Evolutionary conservation across 208 protist genomes (phyloP).

Genomic region (Phytomonas francai): DNA sequence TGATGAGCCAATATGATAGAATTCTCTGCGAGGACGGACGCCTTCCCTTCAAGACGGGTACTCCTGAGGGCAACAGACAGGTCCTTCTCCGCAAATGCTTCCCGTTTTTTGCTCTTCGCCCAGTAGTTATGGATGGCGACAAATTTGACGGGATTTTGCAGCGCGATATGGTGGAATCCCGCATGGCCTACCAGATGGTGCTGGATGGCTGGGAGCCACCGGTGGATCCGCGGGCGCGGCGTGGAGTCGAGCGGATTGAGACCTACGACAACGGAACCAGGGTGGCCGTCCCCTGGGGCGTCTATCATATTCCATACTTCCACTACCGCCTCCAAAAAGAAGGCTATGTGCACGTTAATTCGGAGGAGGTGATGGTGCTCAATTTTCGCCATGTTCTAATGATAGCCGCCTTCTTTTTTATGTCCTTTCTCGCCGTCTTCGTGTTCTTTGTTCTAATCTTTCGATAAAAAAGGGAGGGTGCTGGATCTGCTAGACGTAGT

Average conservation of each 20-base stretch:
- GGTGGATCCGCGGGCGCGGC: slow-evolving; percentile 71
- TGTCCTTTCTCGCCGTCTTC: slow-evolving; percentile 12
- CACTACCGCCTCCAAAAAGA: slow-evolving; percentile 56
- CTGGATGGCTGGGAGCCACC: slow-evolving; percentile 59
- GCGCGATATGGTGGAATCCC: slow-evolving; percentile 70
- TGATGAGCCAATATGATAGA: slow-evolving; percentile 44
- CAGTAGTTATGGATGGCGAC: slow-evolving; percentile 34
- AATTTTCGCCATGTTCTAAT: slow-evolving; percentile 43
- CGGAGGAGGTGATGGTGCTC: slow-evolving; percentile 60
- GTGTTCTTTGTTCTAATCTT: slow-evolving; percentile 5
- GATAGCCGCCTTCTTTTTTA: slow-evolving; percentile 27
- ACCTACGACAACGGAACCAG: slow-evolving; percentile 53
- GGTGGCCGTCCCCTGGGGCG: slow-evolving; percentile 65
- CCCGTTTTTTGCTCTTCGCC: slow-evolving; percentile 61
- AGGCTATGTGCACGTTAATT: slow-evolving; percentile 38
- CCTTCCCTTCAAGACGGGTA: slow-evolving; percentile 57
- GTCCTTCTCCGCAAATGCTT: slow-evolving; percentile 34
- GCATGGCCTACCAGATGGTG: slow-evolving; percentile 84
- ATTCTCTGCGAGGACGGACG: slow-evolving; percentile 81
- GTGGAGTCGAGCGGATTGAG: slow-evolving; percentile 67
- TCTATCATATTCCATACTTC: slow-evolving; percentile 85
- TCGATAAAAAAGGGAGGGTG: not conserved
- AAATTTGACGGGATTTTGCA: slow-evolving; percentile 73
- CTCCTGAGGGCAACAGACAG: slow-evolving; percentile 27
- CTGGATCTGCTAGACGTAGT: not conserved